Evolutionary conservation across 345 rosid genomes (phyloP).

Genomic region (Iberis pinnata): DNA sequence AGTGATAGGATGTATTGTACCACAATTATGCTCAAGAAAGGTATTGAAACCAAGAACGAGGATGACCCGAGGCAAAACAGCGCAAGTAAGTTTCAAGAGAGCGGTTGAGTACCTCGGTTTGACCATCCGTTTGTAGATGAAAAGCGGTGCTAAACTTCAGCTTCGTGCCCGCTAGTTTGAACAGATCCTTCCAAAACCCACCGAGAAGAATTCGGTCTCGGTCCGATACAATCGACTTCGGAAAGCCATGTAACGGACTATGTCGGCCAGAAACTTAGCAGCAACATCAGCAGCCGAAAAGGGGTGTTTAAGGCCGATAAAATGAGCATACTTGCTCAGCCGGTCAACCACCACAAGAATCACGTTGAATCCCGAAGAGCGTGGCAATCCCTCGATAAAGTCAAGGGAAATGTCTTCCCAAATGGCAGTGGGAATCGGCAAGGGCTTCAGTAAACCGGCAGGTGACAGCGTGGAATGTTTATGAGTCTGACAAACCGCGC

Average conservation of each 20-base stretch:
- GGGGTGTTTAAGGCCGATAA: background rate
- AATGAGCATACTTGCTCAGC: background rate
- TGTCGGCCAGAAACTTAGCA: background rate
- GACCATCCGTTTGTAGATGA: background rate
- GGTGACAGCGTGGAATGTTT: background rate
- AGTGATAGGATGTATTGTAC: background rate
- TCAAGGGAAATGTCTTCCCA: background rate
- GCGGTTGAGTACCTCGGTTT: background rate
- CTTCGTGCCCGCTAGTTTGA: background rate
- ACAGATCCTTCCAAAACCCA: background rate
- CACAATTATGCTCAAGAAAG: background rate
- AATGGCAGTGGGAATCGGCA: background rate
- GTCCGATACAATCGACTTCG: background rate
- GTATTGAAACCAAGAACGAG: background rate
- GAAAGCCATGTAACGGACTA: background rate
- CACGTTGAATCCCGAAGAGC: background rate
- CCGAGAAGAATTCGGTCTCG: background rate
- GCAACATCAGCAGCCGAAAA: background rate
- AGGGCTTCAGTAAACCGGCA: background rate
- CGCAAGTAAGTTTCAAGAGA: background rate
- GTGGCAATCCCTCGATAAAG: background rate
- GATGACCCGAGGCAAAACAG: background rate
- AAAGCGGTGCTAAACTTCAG: background rate
- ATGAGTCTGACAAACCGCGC: background rate
- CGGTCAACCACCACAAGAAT: background rate